phyloP scores from a whole-genome alignment of 257 asterid species.

The Hygrophila difformis region DNA sequence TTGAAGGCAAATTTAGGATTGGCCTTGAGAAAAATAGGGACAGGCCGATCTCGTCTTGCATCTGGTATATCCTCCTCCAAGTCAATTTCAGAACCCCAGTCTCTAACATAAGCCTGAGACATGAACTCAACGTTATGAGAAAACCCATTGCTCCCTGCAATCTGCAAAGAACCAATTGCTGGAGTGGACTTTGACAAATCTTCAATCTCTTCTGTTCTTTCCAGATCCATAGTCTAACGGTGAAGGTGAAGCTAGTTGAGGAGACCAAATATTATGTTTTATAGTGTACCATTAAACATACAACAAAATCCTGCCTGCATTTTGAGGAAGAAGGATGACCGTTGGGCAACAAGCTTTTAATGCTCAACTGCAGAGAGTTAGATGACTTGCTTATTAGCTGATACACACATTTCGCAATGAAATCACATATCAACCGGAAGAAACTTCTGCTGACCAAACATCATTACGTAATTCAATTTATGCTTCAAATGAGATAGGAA shows the following conservation, averaged over 20 bases:
- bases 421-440: no score
- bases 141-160: constrained; percentile 54
- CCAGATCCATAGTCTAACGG: constrained; percentile 34
- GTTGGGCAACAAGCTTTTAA: constrained; percentile 74
- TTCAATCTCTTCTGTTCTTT: constrained; percentile 46
- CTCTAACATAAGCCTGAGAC: constrained; percentile 41
- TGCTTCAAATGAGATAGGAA: no score
- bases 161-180: constrained; percentile 46
- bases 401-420: constrained; percentile 46
- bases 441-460: no score
- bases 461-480: no score
- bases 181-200: constrained; percentile 49
- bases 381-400: constrained; percentile 41
- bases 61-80: constrained; percentile 38
- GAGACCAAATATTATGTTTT: constrained; percentile 7
- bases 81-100: constrained; percentile 48
- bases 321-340: constrained; percentile 19
- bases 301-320: constrained; percentile 36
- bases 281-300: constrained; percentile 15
- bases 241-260: constrained; percentile 1
- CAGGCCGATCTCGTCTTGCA: constrained; percentile 36
- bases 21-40: constrained; percentile 84
- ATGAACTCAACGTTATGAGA: constrained; percentile 53
- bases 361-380: constrained; percentile 26
- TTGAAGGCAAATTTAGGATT: neutral